Percentiles rank a stretch among this genome's conserved stretches.
phyloP scores from a whole-genome alignment of 805 yeast genomes.

The Candida coleopterorum region DNA sequence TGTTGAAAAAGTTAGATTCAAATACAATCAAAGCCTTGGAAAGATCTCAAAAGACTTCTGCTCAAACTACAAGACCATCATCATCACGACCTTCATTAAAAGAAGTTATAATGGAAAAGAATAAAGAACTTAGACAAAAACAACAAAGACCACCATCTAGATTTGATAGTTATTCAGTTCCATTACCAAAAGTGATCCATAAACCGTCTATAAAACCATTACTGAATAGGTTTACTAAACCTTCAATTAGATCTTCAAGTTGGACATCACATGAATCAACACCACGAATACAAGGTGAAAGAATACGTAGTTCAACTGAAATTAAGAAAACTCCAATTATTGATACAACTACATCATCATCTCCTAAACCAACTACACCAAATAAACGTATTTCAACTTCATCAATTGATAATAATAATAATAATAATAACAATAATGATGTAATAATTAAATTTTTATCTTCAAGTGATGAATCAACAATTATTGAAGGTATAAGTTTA shows the following conservation, averaged over 20 bases:
- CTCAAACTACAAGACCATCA: constrained; percentile 14
- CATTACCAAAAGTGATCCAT: constrained; percentile 1
- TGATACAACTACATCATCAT: background rate
- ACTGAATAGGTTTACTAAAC: background rate
- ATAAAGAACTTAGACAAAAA: constrained; percentile 28
- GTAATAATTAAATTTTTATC: constrained; percentile 33
- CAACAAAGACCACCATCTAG: constrained; percentile 6
- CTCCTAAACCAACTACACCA: background rate
- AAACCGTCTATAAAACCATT: background rate
- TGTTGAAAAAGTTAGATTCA: constrained; percentile 38
- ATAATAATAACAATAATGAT: constrained; percentile 29
- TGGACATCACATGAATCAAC: constrained; percentile 4
- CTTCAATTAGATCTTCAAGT: constrained; percentile 1
- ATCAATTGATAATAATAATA: constrained; percentile 14
- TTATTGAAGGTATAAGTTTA: constrained; percentile 32
- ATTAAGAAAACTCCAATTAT: background rate
- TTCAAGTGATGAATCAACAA: constrained; percentile 25
- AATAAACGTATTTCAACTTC: background rate
- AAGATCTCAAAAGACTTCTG: constrained; percentile 31
- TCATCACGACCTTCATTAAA: constrained; percentile 40
- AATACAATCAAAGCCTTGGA: constrained; percentile 57
- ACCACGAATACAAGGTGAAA: background rate
- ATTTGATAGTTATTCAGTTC: background rate
- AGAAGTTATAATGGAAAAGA: constrained; percentile 43
- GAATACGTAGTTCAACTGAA: constrained; percentile 4